Evolutionary conservation across 352 stramenopile genomes (phyloP).

Genomic region (Phytophthora europaea): DNA sequence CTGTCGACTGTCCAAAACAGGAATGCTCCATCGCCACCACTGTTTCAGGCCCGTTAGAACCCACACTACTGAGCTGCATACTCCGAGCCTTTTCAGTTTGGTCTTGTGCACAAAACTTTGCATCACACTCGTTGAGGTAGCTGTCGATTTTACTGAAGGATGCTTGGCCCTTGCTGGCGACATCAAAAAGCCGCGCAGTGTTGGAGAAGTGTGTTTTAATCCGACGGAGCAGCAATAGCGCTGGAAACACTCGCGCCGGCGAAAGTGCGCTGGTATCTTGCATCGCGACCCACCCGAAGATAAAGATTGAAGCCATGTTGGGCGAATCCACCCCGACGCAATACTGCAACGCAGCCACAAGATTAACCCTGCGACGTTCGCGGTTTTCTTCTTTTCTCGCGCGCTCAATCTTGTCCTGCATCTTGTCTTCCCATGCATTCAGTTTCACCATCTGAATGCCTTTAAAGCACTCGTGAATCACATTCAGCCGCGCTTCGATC

Average conservation of each 20-base stretch:
- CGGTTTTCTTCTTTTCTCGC: constrained; percentile 52
- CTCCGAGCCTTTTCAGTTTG: constrained; percentile 9
- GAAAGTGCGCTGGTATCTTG: constrained; percentile 38
- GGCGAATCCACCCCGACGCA: constrained; percentile 42
- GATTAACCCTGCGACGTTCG: constrained; percentile 27
- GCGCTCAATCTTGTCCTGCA: constrained; percentile 48
- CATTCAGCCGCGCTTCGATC: constrained; percentile 37
- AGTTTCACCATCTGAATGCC: constrained; percentile 71
- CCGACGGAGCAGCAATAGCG: constrained; percentile 42
- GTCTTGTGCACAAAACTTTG: constrained; percentile 13
- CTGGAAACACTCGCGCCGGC: constrained; percentile 46
- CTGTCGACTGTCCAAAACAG: constrained; percentile 48
- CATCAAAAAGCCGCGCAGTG: constrained; percentile 38
- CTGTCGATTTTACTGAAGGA: constrained; percentile 39
- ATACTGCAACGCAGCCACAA: constrained; percentile 41
- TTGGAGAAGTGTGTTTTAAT: constrained; percentile 46
- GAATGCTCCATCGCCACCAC: constrained; percentile 52
- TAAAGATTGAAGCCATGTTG: constrained; percentile 49
- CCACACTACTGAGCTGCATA: not conserved
- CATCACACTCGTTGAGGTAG: constrained; percentile 25
- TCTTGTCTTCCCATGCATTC: constrained; percentile 67
- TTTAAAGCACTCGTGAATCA: constrained; percentile 62
- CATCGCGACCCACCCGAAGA: constrained; percentile 51
- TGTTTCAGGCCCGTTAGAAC: constrained; percentile 27
- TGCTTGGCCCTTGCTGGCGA: constrained; percentile 29